Evolutionary conservation across 2,329 filamentous ascomycete species (phyloP), one percentile per base, ranked within the genome.

Genomic region (Microascus cirrosus): DNA sequence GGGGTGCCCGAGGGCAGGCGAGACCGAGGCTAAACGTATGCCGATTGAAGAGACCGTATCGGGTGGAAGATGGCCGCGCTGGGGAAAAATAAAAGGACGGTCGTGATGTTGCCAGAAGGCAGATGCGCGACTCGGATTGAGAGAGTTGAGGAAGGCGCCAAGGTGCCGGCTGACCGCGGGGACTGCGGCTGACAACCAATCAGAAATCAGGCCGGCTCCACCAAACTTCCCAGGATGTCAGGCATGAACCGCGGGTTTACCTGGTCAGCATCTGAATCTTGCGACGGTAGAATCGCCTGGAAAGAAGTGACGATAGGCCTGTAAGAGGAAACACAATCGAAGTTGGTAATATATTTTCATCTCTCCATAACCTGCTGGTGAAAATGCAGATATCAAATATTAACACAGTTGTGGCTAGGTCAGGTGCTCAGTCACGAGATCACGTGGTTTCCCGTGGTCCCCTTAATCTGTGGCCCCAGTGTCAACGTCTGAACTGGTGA

Each of bases 1-100:
- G 35, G 50, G 50, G 36, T 51, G 42, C 55, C 55, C 55, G n/a
- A 51, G n/a, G 55, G 42, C 55, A 50, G 34, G 39, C 45, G 45
- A 50, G n/a, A 56, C 18, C 25, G 25, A 48, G 39, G 36, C 55
- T 25, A 32, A 32, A 32, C 18, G 20, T n/a, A 35, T n/a, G 22
- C 45, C 55, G 42, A 32, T 51, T 15, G 12, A n/a, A 13, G 15
- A 32, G 11, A n/a, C 50, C 15, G 39, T 51, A 15, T 25, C 32
- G 25, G n/a, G 42, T 24, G 39, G 11, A n/a, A 22, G 42, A n/a
- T 45, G 39, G 39, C 8, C n/a, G 28, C 36, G 36, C 36, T 36
- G 39, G n/a, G 36, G 28, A 8, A 32, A 28, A 53, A 18, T n/a
- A 28, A 36, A 45, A 24, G 18, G 39, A 51, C 13, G 22, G 18